Base-by-base conservation (phyloP, 2,329 filamentous ascomycete genomes). In the Sclerotinia subarctica region DNA sequence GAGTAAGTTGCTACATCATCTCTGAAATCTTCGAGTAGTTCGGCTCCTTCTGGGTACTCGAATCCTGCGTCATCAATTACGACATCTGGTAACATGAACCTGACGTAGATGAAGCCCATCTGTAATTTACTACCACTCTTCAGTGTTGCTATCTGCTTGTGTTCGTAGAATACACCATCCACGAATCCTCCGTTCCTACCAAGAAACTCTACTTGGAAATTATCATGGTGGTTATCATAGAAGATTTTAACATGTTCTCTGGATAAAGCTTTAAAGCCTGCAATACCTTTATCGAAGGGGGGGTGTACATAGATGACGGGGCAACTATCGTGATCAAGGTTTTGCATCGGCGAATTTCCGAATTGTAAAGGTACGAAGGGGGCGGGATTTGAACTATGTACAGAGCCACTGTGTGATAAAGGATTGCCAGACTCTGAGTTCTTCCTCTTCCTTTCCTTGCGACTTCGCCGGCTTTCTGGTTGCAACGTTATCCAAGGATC, bases 241-340 rank as follows among this genome's bases (percentile, higher is more conserved):
- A 85, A 81, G 72, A 94, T 92, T 74, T 88, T 89, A 60, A 92
- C 81, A 77, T 94, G 91, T 73, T 90, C 82, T 70, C 90, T 83
- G 4, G 91, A 94, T 66, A 94, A 93, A 63, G 85, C 86, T 75
- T 90, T 91, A 63, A 90, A 91, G 70, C 85, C 86, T 69, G 78
- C 82, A 3, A 86, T 85, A 69, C 87, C 86, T 60, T 86, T 82
- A 6, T 85, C 85, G 2, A 85, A 85, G 0, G 87, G 87, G 4
- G 90, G 91, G 77, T 93, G 91, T 56, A 94, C 91, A 46, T 87
- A 86, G 60, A 93, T 83, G 68, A 91, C 84, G 3, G 89, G 87
- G 67, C 88, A 85, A 68, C 88, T 83, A 69, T 85, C 79, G 0
- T 87, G 86, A 32, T 87, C 86, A 1, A 88, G 87, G 82, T 83